These are phyloP conservation scores for Clarireedia monteithiana DNA, from an alignment of 2,329 filamentous ascomycete species.

Conservation along the genomic window DNA sequence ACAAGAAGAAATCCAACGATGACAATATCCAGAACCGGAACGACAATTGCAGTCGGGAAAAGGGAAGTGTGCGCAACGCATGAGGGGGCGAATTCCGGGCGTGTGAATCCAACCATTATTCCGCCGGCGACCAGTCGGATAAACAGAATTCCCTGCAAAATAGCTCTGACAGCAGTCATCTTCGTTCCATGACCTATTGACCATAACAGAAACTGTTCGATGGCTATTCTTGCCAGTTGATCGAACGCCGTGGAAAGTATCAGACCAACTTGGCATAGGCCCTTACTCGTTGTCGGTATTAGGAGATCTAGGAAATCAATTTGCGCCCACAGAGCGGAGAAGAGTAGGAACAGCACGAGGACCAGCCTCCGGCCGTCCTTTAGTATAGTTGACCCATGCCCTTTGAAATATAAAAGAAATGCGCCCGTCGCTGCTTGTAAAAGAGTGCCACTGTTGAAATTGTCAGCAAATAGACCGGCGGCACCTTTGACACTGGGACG, in stretches of 20 bases:
- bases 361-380: constrained; percentile 32
- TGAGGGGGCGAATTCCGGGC: constrained; percentile 26
- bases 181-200: constrained; percentile 24
- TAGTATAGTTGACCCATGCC: constrained; percentile 26
- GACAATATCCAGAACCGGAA: constrained; percentile 25
- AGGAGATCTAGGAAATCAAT: constrained; percentile 28
- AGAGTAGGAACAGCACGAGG: constrained; percentile 30
- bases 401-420: constrained; percentile 25
- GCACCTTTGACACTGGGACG: constrained; percentile 9
- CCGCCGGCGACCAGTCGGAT: constrained; percentile 25
- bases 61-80: constrained; percentile 27
- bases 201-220: constrained; percentile 31
- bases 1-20: constrained; percentile 25
- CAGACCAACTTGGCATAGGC: constrained; percentile 23
- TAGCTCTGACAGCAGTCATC: constrained; percentile 19
- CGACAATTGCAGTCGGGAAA: constrained; percentile 24
- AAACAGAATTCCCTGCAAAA: constrained; percentile 25
- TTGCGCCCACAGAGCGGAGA: constrained; percentile 28
- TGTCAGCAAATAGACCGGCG: constrained; percentile 9
- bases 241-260: constrained; percentile 27
- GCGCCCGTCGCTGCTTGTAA: constrained; percentile 26
- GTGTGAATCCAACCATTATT: constrained; percentile 26
- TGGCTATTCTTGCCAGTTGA: constrained; percentile 26
- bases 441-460: constrained; percentile 26
- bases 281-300: constrained; percentile 16